Base-by-base conservation (phyloP, 208 protist genomes). In the Angomonas desouzai region DNA sequence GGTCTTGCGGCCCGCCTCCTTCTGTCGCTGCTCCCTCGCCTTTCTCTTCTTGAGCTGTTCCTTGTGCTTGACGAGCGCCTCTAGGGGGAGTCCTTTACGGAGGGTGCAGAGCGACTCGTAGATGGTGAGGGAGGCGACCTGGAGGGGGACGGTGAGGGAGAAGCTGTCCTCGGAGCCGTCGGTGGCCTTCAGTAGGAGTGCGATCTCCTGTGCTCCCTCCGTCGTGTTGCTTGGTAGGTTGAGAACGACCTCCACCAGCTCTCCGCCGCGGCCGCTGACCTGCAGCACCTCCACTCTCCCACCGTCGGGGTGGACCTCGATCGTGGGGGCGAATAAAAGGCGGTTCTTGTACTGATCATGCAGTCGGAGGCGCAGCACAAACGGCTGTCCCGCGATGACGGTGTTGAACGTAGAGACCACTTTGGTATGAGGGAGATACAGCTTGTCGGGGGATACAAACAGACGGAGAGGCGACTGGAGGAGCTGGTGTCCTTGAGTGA, bases 401-500 rank as follows among this genome's bases (percentile, higher is more conserved):
- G 80, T 76, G 69, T 85, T 77, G 51, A 83, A 89, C n/a, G 45
- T 49, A 36, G 58, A 56, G n/a, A 61, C 34, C 29, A 82, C 59
- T 25, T 45, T 48, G 18, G 81, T 89, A 29, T 64, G 55, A 1
- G 40, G 34, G 9, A 89, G 64, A 10, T 77, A 64, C 4, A 82
- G 66, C 2, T 25, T 34, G 7, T 61, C 73, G 0, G 86, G 71
- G 3, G 62, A 62, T 18, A 92, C 81, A n/a, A 61, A 57, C 48
- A 87, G 64, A 27, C 34, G 55, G 61, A 92, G 58, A 53, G 86
- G 86, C 1, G 83, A 89, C 63, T 85, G 76, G 11, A 83, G 71
- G 10, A 92, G 58, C 22, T 75, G 86, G 61, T 89, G 76, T 0
- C 80, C 86, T 53, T 81, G 74, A 49, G 89, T 63, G 3, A 85